Base-by-base conservation (phyloP, 208 protist species). In the Polymyxa betae region DNA sequence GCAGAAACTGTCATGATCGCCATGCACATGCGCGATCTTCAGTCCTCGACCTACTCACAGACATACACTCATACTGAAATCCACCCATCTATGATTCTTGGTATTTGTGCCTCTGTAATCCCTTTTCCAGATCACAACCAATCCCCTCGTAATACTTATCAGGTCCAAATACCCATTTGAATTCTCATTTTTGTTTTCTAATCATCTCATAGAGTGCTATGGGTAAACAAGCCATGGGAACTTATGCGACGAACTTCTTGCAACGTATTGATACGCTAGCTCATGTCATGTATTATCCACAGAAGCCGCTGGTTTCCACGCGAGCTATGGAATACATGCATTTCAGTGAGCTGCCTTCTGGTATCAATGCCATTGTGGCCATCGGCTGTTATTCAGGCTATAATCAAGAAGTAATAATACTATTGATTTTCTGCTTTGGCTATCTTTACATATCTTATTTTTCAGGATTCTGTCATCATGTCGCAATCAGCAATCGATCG, bases 101-200 rank as follows among this genome's bases (percentile, higher is more conserved):
- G 98, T 89, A 95, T 98, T 45, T 97, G 95, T 89, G 97, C 95
- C 1, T 97, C 96, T 0, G 97, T 98, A 87, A 98, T 99, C 93
- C 98, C 98, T 24, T 99, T 98, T 93, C 97, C 97, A 12, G 96
- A 99, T 92, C 97, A 98, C 94, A 99, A 99, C 93, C 97, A 96
- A 92, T 96, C 94, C 0, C 98, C 98, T 64, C 94, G 97, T 91
- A 98, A 98, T 92, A 98, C 96, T 35, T 99, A 99, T 92, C 97
- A 98, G 49, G 49, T 60, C n/a, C n/a, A 60, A 60, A 60, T 60
- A 60, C 49, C 24, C 49, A 24, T 60, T 29, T 60, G 5, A 60
- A 60, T 5, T 29, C 12, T 60, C 24, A 29, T 60, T 24, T 60
- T 60, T 5, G 24, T 5, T 24, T 60, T 60, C 49, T 29, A 29